phyloP scores from a whole-genome alignment of 1,139 yeast species.

The Arxiozyma bovina region DNA sequence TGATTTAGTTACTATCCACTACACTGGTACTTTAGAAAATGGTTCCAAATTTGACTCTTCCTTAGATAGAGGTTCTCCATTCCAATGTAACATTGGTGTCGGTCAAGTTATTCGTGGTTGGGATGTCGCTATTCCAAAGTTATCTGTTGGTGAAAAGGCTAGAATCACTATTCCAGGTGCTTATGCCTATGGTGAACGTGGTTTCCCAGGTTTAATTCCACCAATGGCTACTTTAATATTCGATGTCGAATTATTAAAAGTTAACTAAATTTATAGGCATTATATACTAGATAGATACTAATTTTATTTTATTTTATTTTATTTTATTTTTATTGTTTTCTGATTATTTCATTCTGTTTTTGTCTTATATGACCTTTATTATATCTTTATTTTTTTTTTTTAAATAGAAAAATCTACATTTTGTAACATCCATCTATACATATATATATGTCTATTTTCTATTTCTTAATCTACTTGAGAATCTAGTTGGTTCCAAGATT shows the following conservation, averaged over 20 bases:
- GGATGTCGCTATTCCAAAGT: slow-evolving; percentile 86
- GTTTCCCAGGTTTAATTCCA: slow-evolving; percentile 93
- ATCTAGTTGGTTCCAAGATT: slow-evolving; percentile 11
- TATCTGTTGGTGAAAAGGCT: slow-evolving; percentile 88
- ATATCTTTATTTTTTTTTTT: no score
- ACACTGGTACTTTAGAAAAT: slow-evolving; percentile 87
- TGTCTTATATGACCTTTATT: background rate
- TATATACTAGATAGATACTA: background rate
- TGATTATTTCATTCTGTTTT: background rate
- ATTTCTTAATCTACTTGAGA: slow-evolving; percentile 26
- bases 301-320: background rate
- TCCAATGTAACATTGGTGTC: slow-evolving; percentile 87
- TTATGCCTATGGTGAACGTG: slow-evolving; percentile 89
- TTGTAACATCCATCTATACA: background rate
- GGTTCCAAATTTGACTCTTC: slow-evolving; percentile 95
- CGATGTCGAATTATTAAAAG: slow-evolving; percentile 81
- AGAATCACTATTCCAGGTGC: slow-evolving; percentile 85
- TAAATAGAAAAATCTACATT: no score
- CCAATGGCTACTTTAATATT: slow-evolving; percentile 90
- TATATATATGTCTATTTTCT: slow-evolving; percentile 13
- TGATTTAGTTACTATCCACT: slow-evolving; percentile 84
- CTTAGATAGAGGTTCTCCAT: slow-evolving; percentile 86
- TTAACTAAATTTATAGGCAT: slow-evolving; percentile 42
- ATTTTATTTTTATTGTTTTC: background rate
- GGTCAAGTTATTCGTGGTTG: slow-evolving; percentile 95